Evolutionary conservation across 768 basidiomycete genomes (phyloP).

Genomic region (Rhodotorula toruloides): DNA sequence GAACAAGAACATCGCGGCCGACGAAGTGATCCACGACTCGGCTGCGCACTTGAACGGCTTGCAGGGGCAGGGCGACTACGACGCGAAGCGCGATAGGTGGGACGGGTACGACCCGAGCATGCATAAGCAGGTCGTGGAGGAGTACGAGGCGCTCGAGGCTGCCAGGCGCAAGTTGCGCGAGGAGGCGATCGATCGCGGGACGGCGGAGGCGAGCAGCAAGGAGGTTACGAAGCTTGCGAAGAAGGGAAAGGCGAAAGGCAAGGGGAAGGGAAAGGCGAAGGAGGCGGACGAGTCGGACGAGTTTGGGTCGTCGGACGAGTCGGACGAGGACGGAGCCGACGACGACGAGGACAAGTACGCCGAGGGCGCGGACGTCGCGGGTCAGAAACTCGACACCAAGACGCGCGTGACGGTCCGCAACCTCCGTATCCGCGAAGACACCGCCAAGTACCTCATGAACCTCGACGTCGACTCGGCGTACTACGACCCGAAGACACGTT

Average conservation of each 20-base stretch:
- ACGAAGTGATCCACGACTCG: constrained; percentile 82
- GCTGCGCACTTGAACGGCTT: constrained; percentile 50
- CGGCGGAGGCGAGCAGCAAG: constrained; percentile 84
- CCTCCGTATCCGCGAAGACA: constrained; percentile 96
- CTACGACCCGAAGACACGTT: constrained; percentile 98
- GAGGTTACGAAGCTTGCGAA: constrained; percentile 93
- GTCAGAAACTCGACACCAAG: constrained; percentile 96
- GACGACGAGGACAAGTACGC: constrained; percentile 95
- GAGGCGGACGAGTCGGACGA: constrained; percentile 86
- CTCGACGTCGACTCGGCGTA: constrained; percentile 91
- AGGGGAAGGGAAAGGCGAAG: constrained; percentile 46
- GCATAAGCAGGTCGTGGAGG: constrained; percentile 81
- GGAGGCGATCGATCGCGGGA: constrained; percentile 89
- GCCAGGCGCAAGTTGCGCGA: constrained; percentile 85
- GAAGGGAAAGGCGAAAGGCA: constrained; percentile 52
- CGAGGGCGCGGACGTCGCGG: constrained; percentile 93
- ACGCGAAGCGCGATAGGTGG: constrained; percentile 95
- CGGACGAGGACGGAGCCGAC: constrained; percentile 68
- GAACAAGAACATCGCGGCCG: constrained; percentile 79
- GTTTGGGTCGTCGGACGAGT: constrained; percentile 83
- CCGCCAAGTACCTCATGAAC: constrained; percentile 97
- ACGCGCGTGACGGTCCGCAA: constrained; percentile 98
- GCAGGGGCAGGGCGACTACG: constrained; percentile 55
- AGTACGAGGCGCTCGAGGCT: constrained; percentile 86
- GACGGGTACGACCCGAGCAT: constrained; percentile 91